Base-by-base conservation (phyloP, 495 filamentous ascomycete species). In the Evernia prunastri region DNA sequence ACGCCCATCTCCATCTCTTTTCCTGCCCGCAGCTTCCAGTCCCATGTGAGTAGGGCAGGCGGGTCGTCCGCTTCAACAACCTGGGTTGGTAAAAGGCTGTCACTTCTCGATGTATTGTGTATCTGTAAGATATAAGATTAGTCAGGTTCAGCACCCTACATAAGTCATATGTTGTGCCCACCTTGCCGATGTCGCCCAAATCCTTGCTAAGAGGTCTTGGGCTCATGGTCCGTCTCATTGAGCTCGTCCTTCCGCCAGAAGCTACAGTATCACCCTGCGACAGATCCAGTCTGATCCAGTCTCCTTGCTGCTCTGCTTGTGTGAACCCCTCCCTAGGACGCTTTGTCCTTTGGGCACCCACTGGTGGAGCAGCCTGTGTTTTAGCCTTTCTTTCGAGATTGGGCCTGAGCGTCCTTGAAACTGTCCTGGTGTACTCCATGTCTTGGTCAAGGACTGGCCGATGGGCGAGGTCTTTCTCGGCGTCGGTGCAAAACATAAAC, bases 401-500 rank as follows among this genome's bases (percentile, higher is more conserved):
- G 12, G 51, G 29, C 51, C 3, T 33, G 15, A 57, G 56, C 15
- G 39, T 57, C 43, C 53, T 63, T 31, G 51, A 33, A 23, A 63
- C 27, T 8, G 39, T 12, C n/a, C 39, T 40, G 13, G 53, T 56
- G 39, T 57, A 47, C 51, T 18, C 29, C 29, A 47, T 36, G 1
- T 57, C 36, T 18, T 63, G 51, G 20, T 51, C 37, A 33, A 63
- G 54, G 18, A 17, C 29, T 5, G 45, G 15, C 23, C 27, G 35
- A 39, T 59, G 23, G n/a, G 35, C 25, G 58, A 56, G 5, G 10
- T 58, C 35, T 39, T 58, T n/a, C 31, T 70, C 70, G 69, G 70
- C 58, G 69, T 75, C 12, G 76, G 64, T 31, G 71, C 71, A 25
- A 57, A 27, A 51, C 61, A 63, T 57, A 40, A 63, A 57, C 29